Evolutionary conservation across 2,329 filamentous ascomycete species (phyloP).

Genomic region (Cercospora nicotianae): DNA sequence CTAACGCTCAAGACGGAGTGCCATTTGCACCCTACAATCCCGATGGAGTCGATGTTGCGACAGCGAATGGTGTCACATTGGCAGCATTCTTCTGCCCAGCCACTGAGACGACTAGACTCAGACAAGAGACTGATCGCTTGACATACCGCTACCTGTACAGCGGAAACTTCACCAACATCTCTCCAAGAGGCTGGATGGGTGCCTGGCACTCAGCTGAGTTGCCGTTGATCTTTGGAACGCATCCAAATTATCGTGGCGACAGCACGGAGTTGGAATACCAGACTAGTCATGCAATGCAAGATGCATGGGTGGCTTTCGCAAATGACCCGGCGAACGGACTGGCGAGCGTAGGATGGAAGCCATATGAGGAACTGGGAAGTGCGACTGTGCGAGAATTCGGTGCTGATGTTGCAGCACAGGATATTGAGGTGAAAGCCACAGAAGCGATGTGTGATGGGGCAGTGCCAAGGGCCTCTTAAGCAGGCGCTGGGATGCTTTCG

Average conservation of each 20-base stretch:
- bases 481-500: too few relatives aligned
- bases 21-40: constrained; percentile 40
- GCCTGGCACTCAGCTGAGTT: constrained; percentile 46
- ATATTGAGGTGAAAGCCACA: constrained; percentile 26
- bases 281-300: constrained; percentile 38
- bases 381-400: constrained; percentile 32
- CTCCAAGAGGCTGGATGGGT: constrained; percentile 44
- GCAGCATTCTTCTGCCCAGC: constrained; percentile 35
- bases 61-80: constrained; percentile 21
- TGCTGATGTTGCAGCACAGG: constrained; percentile 33
- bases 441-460: constrained; percentile 31
- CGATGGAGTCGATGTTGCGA: constrained; percentile 31
- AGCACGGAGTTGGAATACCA: constrained; percentile 30
- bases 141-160: constrained; percentile 47
- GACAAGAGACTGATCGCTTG: constrained; percentile 33
- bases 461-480: constrained; percentile 8
- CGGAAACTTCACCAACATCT: constrained; percentile 47
- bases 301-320: constrained; percentile 41
- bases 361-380: constrained; percentile 27
- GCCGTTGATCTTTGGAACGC: constrained; percentile 45
- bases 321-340: constrained; percentile 38
- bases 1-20: constrained; percentile 40
- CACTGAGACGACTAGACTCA: constrained; percentile 33
- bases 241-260: constrained; percentile 32
- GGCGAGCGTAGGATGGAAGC: constrained; percentile 23